Conservation (phyloP, 495 filamentous ascomycete genomes). For the Bacidia gigantensis region DNA sequence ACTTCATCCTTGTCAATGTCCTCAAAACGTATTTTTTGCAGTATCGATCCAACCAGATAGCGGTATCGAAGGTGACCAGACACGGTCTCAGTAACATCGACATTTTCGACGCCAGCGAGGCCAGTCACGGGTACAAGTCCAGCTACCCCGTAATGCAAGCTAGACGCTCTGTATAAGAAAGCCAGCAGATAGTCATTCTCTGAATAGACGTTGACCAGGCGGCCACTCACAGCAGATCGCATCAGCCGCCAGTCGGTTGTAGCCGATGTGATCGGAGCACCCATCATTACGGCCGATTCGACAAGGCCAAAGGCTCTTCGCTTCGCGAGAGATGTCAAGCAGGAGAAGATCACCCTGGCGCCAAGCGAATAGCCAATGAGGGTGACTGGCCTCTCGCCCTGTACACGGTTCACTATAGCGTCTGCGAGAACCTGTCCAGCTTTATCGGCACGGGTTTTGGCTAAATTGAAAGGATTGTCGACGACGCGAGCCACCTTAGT, state of each 20-base stretch:
- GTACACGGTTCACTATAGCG: slow-evolving; percentile 70
- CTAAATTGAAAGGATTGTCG: slow-evolving; percentile 82
- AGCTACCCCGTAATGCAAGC: slow-evolving; percentile 61
- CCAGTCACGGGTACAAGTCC: slow-evolving; percentile 53
- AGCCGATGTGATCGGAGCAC: slow-evolving; percentile 61
- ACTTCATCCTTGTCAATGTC: slow-evolving; percentile 45
- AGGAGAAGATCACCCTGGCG: slow-evolving; percentile 74
- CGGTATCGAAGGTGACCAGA: slow-evolving; percentile 63
- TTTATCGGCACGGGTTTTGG: slow-evolving; percentile 73
- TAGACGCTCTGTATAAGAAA: slow-evolving; percentile 65
- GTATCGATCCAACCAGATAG: slow-evolving; percentile 52
- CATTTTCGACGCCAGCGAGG: slow-evolving; percentile 58
- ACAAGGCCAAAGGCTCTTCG: slow-evolving; percentile 72
- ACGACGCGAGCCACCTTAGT: slow-evolving; percentile 68
- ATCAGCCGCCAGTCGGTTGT: slow-evolving; percentile 51
- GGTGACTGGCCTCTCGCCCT: slow-evolving; percentile 82
- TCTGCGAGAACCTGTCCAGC: slow-evolving; percentile 77
- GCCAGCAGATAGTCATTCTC: slow-evolving; percentile 66
- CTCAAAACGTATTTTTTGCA: slow-evolving; percentile 54
- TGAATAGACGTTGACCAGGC: slow-evolving; percentile 65
- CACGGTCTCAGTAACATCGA: slow-evolving; percentile 58
- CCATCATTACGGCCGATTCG: slow-evolving; percentile 74
- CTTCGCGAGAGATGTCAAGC: slow-evolving; percentile 61
- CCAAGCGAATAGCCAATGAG: slow-evolving; percentile 83
- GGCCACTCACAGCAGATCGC: slow-evolving; percentile 57